phyloP scores from a whole-genome alignment of 805 yeast genomes.

The Diddensiella santjacobensis region DNA sequence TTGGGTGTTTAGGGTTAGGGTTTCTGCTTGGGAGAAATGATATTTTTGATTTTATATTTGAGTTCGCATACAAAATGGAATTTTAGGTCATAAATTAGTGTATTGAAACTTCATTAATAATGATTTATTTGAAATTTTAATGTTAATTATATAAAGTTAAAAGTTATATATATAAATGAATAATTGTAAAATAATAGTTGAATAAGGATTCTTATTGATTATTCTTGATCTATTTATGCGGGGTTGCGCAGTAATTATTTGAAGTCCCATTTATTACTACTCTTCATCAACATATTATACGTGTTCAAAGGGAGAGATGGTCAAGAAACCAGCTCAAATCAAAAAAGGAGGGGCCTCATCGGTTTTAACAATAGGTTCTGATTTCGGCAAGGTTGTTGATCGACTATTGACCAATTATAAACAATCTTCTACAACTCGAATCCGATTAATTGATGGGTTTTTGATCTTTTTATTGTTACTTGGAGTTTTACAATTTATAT shows the following conservation, averaged over 20 bases:
- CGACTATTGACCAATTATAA: slow-evolving; percentile 25
- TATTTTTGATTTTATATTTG: too few species aligned
- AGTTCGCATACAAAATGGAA: too few species aligned
- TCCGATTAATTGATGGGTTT: slow-evolving; percentile 70
- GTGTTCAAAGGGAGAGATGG: slow-evolving; percentile 7
- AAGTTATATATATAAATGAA: too few species aligned
- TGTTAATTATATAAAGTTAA: too few species aligned
- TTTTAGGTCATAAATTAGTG: too few species aligned
- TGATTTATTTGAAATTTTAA: too few species aligned
- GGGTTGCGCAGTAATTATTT: background rate
- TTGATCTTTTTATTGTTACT: slow-evolving; percentile 67
- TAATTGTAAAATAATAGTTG: too few species aligned
- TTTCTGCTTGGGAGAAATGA: too few species aligned
- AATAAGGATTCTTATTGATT: background rate
- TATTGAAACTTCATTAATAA: too few species aligned
- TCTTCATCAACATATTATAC: too few species aligned
- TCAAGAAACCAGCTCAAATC: slow-evolving; percentile 11
- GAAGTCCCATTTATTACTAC: background rate
- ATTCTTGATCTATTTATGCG: background rate
- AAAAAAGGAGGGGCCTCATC: background rate
- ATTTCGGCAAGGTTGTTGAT: slow-evolving; percentile 15
- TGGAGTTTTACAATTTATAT: slow-evolving; percentile 75
- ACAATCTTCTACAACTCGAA: slow-evolving; percentile 28
- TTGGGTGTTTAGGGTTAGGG: too few species aligned
- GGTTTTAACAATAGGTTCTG: slow-evolving; percentile 8